Base-by-base conservation (phyloP, 345 rosid genomes). In the Lagerstroemia speciosa region DNA sequence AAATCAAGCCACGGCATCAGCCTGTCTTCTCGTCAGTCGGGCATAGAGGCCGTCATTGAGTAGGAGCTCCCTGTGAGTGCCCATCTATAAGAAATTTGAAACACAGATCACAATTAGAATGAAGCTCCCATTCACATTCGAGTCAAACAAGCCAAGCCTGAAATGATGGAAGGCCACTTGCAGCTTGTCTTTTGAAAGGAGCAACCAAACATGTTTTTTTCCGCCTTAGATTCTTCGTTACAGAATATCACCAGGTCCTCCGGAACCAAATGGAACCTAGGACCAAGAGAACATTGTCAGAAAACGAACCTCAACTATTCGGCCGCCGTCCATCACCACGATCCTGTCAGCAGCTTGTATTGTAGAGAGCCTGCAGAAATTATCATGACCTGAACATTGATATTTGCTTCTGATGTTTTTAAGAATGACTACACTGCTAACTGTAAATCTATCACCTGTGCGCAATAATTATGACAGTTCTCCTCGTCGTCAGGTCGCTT, bases 291-390 rank as follows among this genome's bases (percentile, higher is more conserved):
- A 52, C 60, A 61, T 14, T 24, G 55, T 30, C 17, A 7, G 50
- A 30, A 62, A 22, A 68, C 72, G 22, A 82, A 94, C 97, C 99
- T 94, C 95, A 24, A 85, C 75, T 7, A 94, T 80, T 75, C 71
- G 80, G 77, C 97, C 99, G 60, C 83, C 71, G 61, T 85, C 90
- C 97, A 94, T 89, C 66, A 86, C 97, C 72, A 94, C 91, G 34
- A 94, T 91, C 74, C 88, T 81, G 76, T 94, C 94, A 6, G 97
- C 99, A 74, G 94, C 91, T 79, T 89, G 96, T 63, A 89, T 79
- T 22, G 97, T 94, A 2, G 99, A 94, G 67, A 94, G 95, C 84
- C 97, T 93, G 85, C 66, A 72, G 58, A 67, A 73, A 74, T 37
- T 46, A 19, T 68, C 22, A 30, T 17, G 6, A 31, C 43, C 73